Percentiles rank a stretch among this genome's conserved stretches.
phyloP scores from a whole-genome alignment of 257 asterid species.

The Rehmannia glutinosa region DNA sequence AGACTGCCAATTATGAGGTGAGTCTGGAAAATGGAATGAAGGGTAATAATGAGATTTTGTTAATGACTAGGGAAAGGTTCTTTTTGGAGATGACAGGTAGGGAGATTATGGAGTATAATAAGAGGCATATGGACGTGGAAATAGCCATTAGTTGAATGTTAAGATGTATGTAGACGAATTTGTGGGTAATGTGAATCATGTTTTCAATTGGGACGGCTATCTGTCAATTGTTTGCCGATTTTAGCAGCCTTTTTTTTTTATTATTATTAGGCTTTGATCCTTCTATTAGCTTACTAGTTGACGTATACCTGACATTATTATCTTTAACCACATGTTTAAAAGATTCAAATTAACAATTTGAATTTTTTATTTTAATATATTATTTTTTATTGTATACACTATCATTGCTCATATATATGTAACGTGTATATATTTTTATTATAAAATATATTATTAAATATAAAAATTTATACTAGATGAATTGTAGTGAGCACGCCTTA shows the following conservation, averaged over 20 bases:
- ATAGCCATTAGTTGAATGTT: background rate
- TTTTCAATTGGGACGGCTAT: background rate
- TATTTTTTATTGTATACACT: too few relatives aligned
- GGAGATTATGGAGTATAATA: background rate
- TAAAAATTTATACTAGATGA: too few relatives aligned
- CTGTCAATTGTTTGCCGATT: background rate
- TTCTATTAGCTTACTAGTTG: background rate
- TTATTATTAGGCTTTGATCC: background rate
- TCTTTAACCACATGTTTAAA: background rate
- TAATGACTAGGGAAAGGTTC: background rate
- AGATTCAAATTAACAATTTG: too few relatives aligned
- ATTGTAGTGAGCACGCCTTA: too few relatives aligned
- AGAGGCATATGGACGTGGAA: constrained; percentile 1
- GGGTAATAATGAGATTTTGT: constrained; percentile 20
- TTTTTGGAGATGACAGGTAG: constrained; percentile 9
- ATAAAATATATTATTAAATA: too few relatives aligned
- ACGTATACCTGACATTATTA: too few relatives aligned
- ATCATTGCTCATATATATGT: too few relatives aligned
- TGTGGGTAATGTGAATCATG: constrained; percentile 24
- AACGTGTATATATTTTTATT: too few relatives aligned
- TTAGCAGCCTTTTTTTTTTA: too few relatives aligned
- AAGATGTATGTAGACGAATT: constrained; percentile 44
- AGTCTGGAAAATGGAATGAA: background rate
- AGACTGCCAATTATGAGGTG: constrained; percentile 3
- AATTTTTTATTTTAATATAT: too few relatives aligned